Base-by-base conservation (phyloP, 2,329 filamentous ascomycete species). In the Beauveria caledonica region DNA sequence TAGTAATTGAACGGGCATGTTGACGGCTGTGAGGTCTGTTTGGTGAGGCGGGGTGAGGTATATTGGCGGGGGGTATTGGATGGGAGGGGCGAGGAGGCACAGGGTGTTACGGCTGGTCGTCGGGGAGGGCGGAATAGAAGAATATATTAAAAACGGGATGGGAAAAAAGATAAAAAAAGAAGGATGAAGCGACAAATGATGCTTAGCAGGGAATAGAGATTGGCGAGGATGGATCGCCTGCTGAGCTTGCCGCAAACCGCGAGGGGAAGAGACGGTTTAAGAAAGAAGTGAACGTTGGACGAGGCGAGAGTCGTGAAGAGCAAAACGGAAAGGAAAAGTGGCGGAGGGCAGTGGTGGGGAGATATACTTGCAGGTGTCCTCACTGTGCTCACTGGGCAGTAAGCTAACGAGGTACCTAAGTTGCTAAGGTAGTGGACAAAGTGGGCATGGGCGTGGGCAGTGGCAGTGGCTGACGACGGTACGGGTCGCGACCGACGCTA, bases 1-100 rank as follows among this genome's bases (percentile, higher is more conserved):
- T 69, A 99, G 81, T 74, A 99, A 82, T 81, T 94, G 88, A 71
- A 92, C 89, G 73, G 92, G 92, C 94, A 97, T 97, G 73, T 73
- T 81, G 73, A 36, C 17, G 42, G 49, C 45, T 58, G 45, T 70
- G 65, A 63, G 59, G 63, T 33, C 13, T 52, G 55, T 49, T 48
- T 62, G 50, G 39, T 25, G 29, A 54, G 54, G 54, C 44, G 54
- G 39, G 33, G 45, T 62, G 60, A 48, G 40, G 62, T 62, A 64
- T 65, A 58, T 64, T 65, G 63, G 66, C 64, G 66, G 44, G 44
- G 52, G 39, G 58, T 62, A 63, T 64, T 64, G 64, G 63, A 65
- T 64, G 39, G 44, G 39, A 49, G 27, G 58, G n/a, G 61, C 63
- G 61, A 54, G 52, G 60, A 64, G 54, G 64, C 61, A 60, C 63